phyloP scores from a whole-genome alignment of 179 eudicot genomes.

The Heliamphora pulchella region DNA sequence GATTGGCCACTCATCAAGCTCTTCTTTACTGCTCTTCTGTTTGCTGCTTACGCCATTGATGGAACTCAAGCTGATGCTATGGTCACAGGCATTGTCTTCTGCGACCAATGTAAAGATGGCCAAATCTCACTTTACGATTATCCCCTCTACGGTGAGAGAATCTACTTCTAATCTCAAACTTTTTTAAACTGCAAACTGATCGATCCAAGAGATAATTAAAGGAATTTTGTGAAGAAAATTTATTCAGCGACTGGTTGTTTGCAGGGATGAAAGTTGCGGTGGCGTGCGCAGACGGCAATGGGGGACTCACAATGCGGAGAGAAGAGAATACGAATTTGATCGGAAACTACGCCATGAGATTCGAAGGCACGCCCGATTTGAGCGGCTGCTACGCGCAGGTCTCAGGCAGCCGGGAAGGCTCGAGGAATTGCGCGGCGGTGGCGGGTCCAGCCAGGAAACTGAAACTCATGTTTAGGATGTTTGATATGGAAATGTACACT shows the following conservation, averaged over 20 bases:
- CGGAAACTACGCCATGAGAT: constrained; percentile 53
- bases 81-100: constrained; percentile 76
- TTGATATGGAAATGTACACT: constrained; percentile 54
- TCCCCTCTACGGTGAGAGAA: constrained; percentile 57
- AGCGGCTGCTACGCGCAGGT: constrained; percentile 47
- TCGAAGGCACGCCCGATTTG: constrained; percentile 66
- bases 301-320: constrained; percentile 28
- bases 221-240: no score
- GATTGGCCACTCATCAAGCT: constrained; percentile 21
- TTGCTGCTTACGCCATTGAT: constrained; percentile 32
- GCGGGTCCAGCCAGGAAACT: constrained; percentile 54
- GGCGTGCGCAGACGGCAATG: constrained; percentile 54
- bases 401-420: constrained; percentile 23
- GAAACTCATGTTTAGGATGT: constrained; percentile 57
- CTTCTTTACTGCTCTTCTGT: constrained; percentile 22
- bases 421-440: constrained; percentile 39
- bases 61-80: constrained; percentile 51
- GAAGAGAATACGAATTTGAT: constrained; percentile 66
- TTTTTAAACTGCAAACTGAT: no score
- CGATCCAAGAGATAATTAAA: no score
- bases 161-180: no score
- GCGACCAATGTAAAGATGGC: constrained; percentile 98
- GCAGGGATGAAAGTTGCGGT: constrained; percentile 63
- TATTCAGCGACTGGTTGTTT: not conserved
- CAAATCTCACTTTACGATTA: constrained; percentile 72